Evolutionary conservation across 805 yeast species (phyloP).

Genomic region (Kuraishia ogatae): DNA sequence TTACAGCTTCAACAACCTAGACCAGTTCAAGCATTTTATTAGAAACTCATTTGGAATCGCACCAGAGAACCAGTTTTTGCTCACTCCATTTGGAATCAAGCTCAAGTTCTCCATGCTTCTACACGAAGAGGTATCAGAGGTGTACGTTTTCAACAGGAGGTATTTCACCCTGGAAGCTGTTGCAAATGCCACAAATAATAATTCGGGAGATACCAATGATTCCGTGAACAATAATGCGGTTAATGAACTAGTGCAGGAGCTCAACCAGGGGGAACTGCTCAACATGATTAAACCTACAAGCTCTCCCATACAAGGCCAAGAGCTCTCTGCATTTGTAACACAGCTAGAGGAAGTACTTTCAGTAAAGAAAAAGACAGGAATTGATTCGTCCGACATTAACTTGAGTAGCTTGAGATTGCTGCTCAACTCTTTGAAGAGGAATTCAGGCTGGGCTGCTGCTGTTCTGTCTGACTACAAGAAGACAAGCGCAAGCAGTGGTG

Average conservation of each 20-base stretch:
- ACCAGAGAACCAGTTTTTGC: conserved; percentile 32
- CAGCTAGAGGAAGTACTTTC: conserved; percentile 5
- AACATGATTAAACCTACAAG: conserved; percentile 24
- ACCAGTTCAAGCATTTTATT: conserved; percentile 32
- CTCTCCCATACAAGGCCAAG: conserved; percentile 19
- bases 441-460: conserved; percentile 30
- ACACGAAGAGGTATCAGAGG: conserved; percentile 39
- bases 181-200: not conserved
- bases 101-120: conserved; percentile 42
- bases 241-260: conserved; percentile 9
- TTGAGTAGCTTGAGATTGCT: conserved; percentile 20
- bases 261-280: conserved; percentile 16
- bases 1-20: conserved; percentile 29
- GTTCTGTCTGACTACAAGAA: conserved; percentile 24
- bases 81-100: conserved; percentile 60
- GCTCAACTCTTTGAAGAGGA: conserved; percentile 27
- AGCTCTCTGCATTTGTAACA: conserved; percentile 13
- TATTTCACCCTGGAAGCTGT: conserved; percentile 28
- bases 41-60: conserved; percentile 32
- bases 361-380: not conserved
- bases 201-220: not conserved
- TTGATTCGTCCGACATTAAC: conserved; percentile 16
- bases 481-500: conserved; percentile 7
- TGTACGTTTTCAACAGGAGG: conserved; percentile 57
- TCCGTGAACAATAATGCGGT: not conserved